phyloP scores from a whole-genome alignment of 441 rosid species.

The Euphorbia schlechtendalii region DNA sequence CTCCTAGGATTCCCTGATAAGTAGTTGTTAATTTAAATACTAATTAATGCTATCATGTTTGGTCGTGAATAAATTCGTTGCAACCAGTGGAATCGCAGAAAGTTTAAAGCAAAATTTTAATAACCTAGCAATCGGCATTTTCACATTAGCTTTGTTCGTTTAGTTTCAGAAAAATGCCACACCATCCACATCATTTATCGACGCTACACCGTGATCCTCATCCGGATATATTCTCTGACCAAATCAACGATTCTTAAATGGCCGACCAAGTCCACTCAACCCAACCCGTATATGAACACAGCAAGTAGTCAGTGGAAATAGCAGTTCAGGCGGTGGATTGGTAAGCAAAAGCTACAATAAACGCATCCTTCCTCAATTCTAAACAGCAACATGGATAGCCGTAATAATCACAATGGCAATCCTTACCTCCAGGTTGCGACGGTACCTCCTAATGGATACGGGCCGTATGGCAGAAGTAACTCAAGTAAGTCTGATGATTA shows the following conservation, averaged over 20 bases:
- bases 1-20: slow-evolving; percentile 7
- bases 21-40: neutral
- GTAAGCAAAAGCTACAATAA: neutral
- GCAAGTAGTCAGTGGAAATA: neutral
- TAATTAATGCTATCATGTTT: neutral
- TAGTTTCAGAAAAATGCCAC: neutral
- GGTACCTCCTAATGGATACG: slow-evolving; percentile 24
- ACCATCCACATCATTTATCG: neutral
- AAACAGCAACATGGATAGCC: slow-evolving; percentile 11
- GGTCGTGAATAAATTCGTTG: neutral
- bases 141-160: slow-evolving; percentile 12
- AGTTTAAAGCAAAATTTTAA: neutral
- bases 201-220: neutral
- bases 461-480: slow-evolving; percentile 10
- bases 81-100: slow-evolving; percentile 13
- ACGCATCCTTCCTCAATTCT: neutral
- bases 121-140: neutral
- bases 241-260: neutral
- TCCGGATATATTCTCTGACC: slow-evolving; percentile 13
- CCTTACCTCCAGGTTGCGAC: slow-evolving; percentile 43
- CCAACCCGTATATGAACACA: neutral
- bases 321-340: neutral
- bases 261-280: slow-evolving; percentile 6
- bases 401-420: slow-evolving; percentile 21
- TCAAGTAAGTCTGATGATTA: neutral